Percentiles rank a stretch among this genome's conserved stretches.
Evolutionary conservation across 768 basidiomycete species (phyloP).

Genomic region (Coprinellus micaceus): DNA sequence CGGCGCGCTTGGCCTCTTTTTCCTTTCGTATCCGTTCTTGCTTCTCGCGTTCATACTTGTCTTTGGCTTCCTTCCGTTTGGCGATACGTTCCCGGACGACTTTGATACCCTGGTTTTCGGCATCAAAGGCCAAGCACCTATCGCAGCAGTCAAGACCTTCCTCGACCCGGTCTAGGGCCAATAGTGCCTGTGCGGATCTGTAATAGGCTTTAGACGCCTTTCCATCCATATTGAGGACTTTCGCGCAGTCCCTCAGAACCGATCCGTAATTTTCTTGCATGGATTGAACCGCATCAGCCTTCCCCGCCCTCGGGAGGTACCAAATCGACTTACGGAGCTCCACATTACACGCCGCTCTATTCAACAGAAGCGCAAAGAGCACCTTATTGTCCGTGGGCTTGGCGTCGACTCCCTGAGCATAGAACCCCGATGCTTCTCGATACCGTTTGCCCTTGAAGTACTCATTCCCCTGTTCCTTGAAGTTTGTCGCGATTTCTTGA

Average conservation of each 20-base stretch:
- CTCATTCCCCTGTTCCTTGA: conserved; percentile 95
- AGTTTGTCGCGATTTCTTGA: conserved; percentile 79
- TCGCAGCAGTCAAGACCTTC: conserved; percentile 84
- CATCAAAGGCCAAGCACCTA: conserved; percentile 60
- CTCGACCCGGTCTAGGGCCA: conserved; percentile 67
- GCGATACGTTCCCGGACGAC: conserved; percentile 44
- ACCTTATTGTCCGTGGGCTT: conserved; percentile 62
- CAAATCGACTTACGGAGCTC: conserved; percentile 64
- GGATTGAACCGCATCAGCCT: neutral
- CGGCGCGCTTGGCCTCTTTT: conserved; percentile 46
- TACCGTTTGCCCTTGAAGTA: conserved; percentile 85
- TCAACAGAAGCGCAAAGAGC: conserved; percentile 71
- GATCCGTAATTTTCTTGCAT: conserved; percentile 82
- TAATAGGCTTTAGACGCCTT: conserved; percentile 81
- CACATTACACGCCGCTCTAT: conserved; percentile 91
- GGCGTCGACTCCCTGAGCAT: conserved; percentile 85
- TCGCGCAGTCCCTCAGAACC: conserved; percentile 82
- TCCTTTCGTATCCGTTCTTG: conserved; percentile 47
- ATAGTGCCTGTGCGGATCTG: conserved; percentile 75
- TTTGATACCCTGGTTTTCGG: conserved; percentile 51
- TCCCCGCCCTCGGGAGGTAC: conserved; percentile 4
- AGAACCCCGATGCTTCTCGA: conserved; percentile 86
- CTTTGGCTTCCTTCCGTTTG: conserved; percentile 46
- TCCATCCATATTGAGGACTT: conserved; percentile 58
- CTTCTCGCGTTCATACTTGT: conserved; percentile 47